Conservation (phyloP, 2,329 filamentous ascomycete species). For the Colletotrichum camelliae region DNA sequence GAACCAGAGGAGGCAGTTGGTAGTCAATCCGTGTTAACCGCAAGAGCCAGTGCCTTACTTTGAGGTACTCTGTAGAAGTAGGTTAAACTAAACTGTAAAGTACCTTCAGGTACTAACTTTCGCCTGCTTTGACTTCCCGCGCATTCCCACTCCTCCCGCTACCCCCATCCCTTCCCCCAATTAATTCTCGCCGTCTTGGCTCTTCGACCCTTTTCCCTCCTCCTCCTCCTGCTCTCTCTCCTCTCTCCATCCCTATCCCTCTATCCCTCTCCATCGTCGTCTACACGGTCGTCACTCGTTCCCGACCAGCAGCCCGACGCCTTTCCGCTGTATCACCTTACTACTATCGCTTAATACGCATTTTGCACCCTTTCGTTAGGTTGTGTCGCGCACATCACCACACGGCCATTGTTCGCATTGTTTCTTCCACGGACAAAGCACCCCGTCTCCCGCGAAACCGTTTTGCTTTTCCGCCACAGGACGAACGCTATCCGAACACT, state of each 20-base stretch:
- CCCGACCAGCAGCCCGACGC: not conserved
- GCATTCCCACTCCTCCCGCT: conserved; percentile 15
- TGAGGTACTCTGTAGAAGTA: not conserved
- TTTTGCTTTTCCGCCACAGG: not conserved
- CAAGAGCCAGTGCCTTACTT: not conserved
- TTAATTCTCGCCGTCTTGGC: conserved; percentile 5
- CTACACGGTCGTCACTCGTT: conserved; percentile 12
- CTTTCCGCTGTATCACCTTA: not conserved
- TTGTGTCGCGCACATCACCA: not conserved
- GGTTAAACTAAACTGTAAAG: not conserved
- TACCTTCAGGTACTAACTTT: not conserved
- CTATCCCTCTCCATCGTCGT: not conserved
- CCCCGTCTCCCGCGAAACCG: not conserved
- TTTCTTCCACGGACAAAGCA: not conserved
- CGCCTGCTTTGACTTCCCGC: conserved; percentile 16
- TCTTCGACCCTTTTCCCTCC: not conserved
- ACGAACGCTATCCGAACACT: not conserved
- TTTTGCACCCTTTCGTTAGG: not conserved
- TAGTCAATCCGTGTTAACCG: not conserved
- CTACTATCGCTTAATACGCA: conserved; percentile 12
- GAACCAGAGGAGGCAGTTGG: not conserved
- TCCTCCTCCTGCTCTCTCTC: not conserved
- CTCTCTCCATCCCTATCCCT: not conserved
- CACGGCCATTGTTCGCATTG: not conserved
- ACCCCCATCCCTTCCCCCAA: conserved; percentile 11